Evolutionary conservation across 2,329 filamentous ascomycete genomes (phyloP), one percentile per base, ranked within the genome.

Genomic region (Nothopassalora personata): DNA sequence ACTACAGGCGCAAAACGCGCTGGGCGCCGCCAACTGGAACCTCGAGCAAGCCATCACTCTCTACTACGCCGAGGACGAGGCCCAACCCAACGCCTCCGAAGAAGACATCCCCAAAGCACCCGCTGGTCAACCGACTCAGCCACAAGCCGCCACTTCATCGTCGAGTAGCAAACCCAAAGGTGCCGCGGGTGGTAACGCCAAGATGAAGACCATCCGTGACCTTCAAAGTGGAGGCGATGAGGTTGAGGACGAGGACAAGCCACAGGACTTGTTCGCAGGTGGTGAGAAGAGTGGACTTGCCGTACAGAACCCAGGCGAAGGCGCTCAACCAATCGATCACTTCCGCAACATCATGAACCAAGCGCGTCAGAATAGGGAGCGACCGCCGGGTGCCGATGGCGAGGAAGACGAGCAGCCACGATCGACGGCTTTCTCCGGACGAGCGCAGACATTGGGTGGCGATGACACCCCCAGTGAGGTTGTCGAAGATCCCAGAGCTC

Each of bases 211-310:
- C 19, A 64, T 81, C 48, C 71, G 71, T 54, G 79, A 81, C 65
- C 64, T 80, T 34, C 76, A 79, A 66, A 68, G 71, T 51, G 75
- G 80, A 1, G 82, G 85, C 5, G 82, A 85, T 54, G 82, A 87
- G n/a, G 80, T 83, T 3, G 82, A 86, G 15, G 77, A 81, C 1
- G 80, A 86, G 1, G 83, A 86, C 30, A 79, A 83, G 36, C 81
- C 85, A 28, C 78, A 79, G 59, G 89, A 94, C 69, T 77, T 92
- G 63, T 94, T 92, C 73, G 87, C 90, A 19, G 90, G 90, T 54
- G 90, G 90, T 34, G 90, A 93, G 76, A 94, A 94, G 80, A 93
- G 89, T 31, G 85, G 84, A n/a, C 74, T 87, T 28, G 85, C 85
- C 6, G 85, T 87, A 57, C 83, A 87, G 70, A 85, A 87, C 67